Conservation (phyloP, 2,329 filamentous ascomycete genomes). For the Hypomyces rosellus region DNA sequence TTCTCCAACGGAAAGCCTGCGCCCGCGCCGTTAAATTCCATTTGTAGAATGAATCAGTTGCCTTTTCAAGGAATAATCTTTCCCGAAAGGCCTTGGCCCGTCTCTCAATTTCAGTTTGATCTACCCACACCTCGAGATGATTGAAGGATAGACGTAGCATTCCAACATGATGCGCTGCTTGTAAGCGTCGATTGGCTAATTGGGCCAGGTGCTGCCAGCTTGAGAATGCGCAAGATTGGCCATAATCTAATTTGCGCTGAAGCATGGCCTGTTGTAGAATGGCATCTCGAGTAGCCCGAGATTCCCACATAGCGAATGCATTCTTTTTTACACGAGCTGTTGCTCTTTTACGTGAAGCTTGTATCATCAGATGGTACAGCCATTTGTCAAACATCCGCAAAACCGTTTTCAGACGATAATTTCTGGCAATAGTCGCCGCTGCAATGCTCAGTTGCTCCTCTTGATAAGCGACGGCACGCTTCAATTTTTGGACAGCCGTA, state of each 20-base stretch:
- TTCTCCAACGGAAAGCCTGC: conserved; percentile 28
- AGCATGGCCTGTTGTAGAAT: conserved; percentile 15
- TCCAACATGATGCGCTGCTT: conserved; percentile 13
- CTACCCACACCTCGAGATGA: conserved; percentile 26
- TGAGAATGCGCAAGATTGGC: conserved; percentile 13
- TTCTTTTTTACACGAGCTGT: conserved; percentile 14
- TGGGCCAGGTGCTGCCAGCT: conserved; percentile 18
- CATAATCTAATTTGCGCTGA: conserved; percentile 12
- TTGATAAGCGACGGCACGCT: conserved; percentile 22
- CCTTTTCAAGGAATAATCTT: conserved; percentile 16
- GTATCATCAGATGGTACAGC: conserved; percentile 20
- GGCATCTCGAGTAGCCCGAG: conserved; percentile 12
- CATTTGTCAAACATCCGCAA: conserved; percentile 21
- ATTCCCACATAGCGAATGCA: conserved; percentile 19
- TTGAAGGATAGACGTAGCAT: conserved; percentile 15
- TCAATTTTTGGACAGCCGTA: conserved; percentile 28
- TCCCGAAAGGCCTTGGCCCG: conserved; percentile 20
- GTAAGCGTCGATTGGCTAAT: background rate
- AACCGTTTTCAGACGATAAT: conserved; percentile 17
- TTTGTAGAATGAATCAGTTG: conserved; percentile 17
- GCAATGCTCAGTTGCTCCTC: conserved; percentile 22
- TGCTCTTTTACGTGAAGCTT: conserved; percentile 16
- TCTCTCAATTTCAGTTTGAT: conserved; percentile 22
- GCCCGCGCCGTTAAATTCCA: conserved; percentile 30
- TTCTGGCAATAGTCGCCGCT: conserved; percentile 18